Evolutionary conservation across 768 basidiomycete genomes (phyloP).

Genomic region (Dioszegia aurantiaca): DNA sequence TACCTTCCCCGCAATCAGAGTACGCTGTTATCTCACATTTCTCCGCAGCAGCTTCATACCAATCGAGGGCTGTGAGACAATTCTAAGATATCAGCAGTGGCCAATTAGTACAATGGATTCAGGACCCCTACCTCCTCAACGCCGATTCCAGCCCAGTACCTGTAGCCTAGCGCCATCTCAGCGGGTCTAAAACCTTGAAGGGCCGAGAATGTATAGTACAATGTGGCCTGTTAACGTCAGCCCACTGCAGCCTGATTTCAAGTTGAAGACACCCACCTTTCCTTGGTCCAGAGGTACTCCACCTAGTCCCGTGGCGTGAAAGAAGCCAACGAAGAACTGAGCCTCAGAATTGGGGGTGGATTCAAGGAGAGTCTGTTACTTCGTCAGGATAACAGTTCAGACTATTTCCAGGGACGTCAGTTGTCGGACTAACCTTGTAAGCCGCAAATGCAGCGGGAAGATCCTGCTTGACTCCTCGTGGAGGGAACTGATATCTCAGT

Average conservation of each 20-base stretch:
- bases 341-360: constrained; percentile 79
- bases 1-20: neutral
- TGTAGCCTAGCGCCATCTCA: constrained; percentile 88
- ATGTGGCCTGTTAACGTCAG: constrained; percentile 60
- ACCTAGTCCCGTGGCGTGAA: constrained; percentile 75
- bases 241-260: neutral
- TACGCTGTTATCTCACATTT: constrained; percentile 58
- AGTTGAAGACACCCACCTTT: constrained; percentile 43
- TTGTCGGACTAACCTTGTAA: constrained; percentile 50
- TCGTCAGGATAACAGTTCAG: too few relatives aligned
- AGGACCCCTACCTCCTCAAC: constrained; percentile 61
- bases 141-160: constrained; percentile 94
- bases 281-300: constrained; percentile 53
- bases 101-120: neutral
- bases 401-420: neutral
- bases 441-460: constrained; percentile 25
- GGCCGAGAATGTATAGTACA: constrained; percentile 92
- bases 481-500: constrained; percentile 8
- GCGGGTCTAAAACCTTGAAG: constrained; percentile 81
- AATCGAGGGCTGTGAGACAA: constrained; percentile 75
- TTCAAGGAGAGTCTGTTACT: too few relatives aligned
- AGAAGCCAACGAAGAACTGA: constrained; percentile 81
- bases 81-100: constrained; percentile 51
- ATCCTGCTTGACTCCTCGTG: constrained; percentile 33
- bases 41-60: constrained; percentile 88